Evolutionary conservation across 2,329 filamentous ascomycete genomes (phyloP).

Genomic region (Alternaria arbusti): DNA sequence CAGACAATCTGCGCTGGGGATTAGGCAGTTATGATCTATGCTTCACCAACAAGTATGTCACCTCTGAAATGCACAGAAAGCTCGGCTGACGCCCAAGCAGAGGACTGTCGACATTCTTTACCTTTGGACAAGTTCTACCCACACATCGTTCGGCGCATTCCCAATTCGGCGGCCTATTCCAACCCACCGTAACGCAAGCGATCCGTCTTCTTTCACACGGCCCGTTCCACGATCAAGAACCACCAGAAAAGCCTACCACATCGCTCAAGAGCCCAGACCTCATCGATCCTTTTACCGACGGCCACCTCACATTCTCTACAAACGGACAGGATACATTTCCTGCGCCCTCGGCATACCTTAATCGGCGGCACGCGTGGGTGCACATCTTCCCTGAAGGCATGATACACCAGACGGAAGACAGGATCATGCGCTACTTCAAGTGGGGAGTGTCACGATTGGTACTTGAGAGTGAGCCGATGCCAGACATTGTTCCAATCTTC

Average conservation of each 20-base stretch:
- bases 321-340: slow-evolving; percentile 69
- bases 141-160: slow-evolving; percentile 85
- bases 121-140: slow-evolving; percentile 85
- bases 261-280: slow-evolving; percentile 41
- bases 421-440: slow-evolving; percentile 93
- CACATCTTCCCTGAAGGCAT: slow-evolving; percentile 97
- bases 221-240: slow-evolving; percentile 51
- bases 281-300: slow-evolving; percentile 63
- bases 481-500: slow-evolving; percentile 92
- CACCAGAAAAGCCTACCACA: slow-evolving; percentile 28
- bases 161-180: slow-evolving; percentile 81
- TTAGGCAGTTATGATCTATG: slow-evolving; percentile 95
- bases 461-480: slow-evolving; percentile 84
- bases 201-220: slow-evolving; percentile 78
- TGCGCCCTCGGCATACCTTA: slow-evolving; percentile 73
- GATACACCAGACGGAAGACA: slow-evolving; percentile 83
- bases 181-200: slow-evolving; percentile 85
- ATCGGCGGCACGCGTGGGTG: slow-evolving; percentile 79
- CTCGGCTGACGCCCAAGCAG: slow-evolving; percentile 53
- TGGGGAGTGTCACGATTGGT: slow-evolving; percentile 94
- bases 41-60: slow-evolving; percentile 78
- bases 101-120: slow-evolving; percentile 78
- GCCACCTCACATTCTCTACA: slow-evolving; percentile 67
- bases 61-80: background rate
- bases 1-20: slow-evolving; percentile 82